Percentiles rank a stretch among this genome's conserved stretches.
Evolutionary conservation across 2,329 filamentous ascomycete species (phyloP).

Genomic region (Rachicladosporium sp.): DNA sequence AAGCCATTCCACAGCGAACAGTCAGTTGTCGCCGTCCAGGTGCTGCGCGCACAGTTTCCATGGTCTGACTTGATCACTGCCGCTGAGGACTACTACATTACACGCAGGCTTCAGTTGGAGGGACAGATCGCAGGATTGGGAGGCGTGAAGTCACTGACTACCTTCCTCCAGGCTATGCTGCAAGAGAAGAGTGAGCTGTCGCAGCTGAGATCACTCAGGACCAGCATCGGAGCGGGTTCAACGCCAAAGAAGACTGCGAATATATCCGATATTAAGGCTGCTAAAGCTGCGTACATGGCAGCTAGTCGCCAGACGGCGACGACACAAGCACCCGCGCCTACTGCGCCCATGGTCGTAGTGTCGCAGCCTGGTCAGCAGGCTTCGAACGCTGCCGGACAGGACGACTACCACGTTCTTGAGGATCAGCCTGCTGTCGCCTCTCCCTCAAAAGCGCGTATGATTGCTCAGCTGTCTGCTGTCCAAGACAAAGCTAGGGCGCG

Average conservation of each 20-base stretch:
- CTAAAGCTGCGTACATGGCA: no score
- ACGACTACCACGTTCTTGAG: no score
- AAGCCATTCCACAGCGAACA: conserved; percentile 8
- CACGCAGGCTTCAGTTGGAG: conserved; percentile 30
- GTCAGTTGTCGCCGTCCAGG: conserved; percentile 29
- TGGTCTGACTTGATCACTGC: conserved; percentile 36
- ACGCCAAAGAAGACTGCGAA: no score
- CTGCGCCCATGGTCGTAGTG: no score
- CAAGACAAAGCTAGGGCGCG: conserved; percentile 1
- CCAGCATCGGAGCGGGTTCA: background rate
- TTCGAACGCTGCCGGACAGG: no score
- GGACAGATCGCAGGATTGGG: conserved; percentile 22
- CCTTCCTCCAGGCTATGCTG: no score
- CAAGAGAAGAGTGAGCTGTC: no score
- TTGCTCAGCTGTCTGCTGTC: conserved; percentile 1
- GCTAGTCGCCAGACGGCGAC: no score
- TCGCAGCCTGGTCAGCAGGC: no score
- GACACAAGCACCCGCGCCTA: no score
- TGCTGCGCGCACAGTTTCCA: conserved; percentile 33
- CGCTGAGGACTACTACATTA: conserved; percentile 14
- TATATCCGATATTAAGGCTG: no score
- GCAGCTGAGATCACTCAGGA: background rate
- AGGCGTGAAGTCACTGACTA: no score
- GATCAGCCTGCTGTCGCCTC: background rate
- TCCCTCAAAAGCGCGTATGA: background rate